These are phyloP conservation scores for Fistulinella cinereoalba DNA, from an alignment of 1,284 basidiomycete species.

Conservation along the genomic window DNA sequence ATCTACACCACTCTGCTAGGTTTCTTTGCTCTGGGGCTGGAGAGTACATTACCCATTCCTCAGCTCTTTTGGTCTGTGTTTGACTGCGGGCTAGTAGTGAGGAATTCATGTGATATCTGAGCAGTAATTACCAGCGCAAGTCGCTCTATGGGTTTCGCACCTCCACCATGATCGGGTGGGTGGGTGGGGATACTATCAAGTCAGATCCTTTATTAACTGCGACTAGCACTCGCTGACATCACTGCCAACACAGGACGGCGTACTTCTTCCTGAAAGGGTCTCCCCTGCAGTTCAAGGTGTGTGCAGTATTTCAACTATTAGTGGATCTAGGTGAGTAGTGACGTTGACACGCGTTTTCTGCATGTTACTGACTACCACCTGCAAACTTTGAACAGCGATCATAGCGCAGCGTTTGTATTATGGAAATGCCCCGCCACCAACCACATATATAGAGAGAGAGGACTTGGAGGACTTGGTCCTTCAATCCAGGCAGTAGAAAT, in stretches of 20 bases:
- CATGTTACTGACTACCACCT: constrained; percentile 11
- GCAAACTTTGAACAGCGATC: constrained; percentile 52
- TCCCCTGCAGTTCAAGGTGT: constrained; percentile 76
- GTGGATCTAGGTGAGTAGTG: constrained; percentile 63
- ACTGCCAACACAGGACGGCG: constrained; percentile 48
- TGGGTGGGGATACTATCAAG: constrained; percentile 82
- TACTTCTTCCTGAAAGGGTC: constrained; percentile 75
- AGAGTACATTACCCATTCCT: constrained; percentile 80
- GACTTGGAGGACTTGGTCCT: constrained; percentile 69
- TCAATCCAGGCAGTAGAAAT: too few species aligned
- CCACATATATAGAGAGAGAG: constrained; percentile 53
- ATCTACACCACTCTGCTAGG: constrained; percentile 69
- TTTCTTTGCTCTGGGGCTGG: constrained; percentile 74
- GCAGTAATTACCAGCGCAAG: constrained; percentile 70
- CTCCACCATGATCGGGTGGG: constrained; percentile 80
- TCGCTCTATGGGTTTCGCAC: constrained; percentile 82
- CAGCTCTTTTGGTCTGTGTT: constrained; percentile 65
- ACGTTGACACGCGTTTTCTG: constrained; percentile 11
- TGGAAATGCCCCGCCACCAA: constrained; percentile 58
- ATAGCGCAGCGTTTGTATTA: constrained; percentile 68
- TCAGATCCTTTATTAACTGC: constrained; percentile 34
- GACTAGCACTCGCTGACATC: constrained; percentile 12
- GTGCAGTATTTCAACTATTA: constrained; percentile 77
- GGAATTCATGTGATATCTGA: constrained; percentile 13
- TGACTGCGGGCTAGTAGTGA: constrained; percentile 15